Evolutionary conservation across 2,329 filamentous ascomycete genomes (phyloP), one percentile per base, ranked within the genome.

Genomic region (Pseudopithomyces maydicus): DNA sequence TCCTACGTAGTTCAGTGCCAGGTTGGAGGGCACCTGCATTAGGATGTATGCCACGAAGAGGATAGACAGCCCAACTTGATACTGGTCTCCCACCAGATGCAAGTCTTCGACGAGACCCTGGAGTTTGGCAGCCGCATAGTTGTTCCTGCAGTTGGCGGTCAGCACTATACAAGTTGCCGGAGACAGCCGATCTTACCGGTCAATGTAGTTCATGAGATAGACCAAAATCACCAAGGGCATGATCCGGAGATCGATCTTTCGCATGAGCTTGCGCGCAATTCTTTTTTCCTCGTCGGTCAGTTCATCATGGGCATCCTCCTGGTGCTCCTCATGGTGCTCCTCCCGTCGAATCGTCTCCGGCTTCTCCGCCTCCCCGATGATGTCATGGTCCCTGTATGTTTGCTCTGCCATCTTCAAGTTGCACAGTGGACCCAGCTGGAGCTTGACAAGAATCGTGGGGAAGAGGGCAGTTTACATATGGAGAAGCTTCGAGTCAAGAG

Each of bases 21-120:
- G 73, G 57, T 87, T 88, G 0, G 84, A 86, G 0, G 85, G 85
- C 0, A 88, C 72, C 32, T 62, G 59, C 59, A 64, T 62, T 1
- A 65, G 23, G 14, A 65, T 54, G 26, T 65, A 65, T 2, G 61
- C 63, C n/a, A 66, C 63, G 51, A 62, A 66, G 8, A 66, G 55
- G 32, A 64, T 64, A 1, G 55, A 61, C 2, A 59, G 50, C 6
- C 62, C 62, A 20, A 63, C 56, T 49, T 67, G 64, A 29, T 65
- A 67, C 23, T 67, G 61, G n/a, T 63, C 55, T 8, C 62, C 61
- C 10, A 52, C 50, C 10, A 67, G 57, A 17, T 51, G 7, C 10
- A 67, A 38, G 36, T 67, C 62, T 8, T 58, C 44, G 12, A 58
- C 61, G 19, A 67, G 54, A 3, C 64, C 64, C 35, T 63, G 62